These are phyloP conservation scores for Saccharum officinarum DNA, from an alignment of 176 grass and related monocot species.

Conservation along the genomic window DNA sequence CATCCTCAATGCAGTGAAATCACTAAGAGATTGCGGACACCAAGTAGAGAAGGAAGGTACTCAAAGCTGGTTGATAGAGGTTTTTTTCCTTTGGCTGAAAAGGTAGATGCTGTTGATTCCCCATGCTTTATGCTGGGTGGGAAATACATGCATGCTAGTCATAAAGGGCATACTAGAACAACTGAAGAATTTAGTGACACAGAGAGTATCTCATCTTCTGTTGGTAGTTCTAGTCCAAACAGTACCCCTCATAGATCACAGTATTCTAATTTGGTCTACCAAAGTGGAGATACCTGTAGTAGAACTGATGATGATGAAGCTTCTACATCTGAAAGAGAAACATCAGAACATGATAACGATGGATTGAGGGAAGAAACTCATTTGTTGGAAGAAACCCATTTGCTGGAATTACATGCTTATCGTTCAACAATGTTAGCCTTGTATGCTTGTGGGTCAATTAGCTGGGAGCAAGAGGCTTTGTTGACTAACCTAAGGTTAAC, in stretches of 20 bases:
- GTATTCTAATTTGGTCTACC: constrained; percentile 35
- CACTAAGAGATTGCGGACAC: constrained; percentile 47
- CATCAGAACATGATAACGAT: constrained; percentile 39
- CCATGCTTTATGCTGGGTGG: constrained; percentile 53
- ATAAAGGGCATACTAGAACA: constrained; percentile 37
- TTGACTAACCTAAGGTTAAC: constrained; percentile 87
- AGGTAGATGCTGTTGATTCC: constrained; percentile 82
- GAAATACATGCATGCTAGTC: constrained; percentile 48
- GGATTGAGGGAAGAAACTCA: constrained; percentile 48
- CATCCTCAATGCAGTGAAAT: constrained; percentile 32
- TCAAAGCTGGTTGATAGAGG: constrained; percentile 31
- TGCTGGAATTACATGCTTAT: constrained; percentile 89
- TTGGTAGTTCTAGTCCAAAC: constrained; percentile 80
- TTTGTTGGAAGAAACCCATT: constrained; percentile 77
- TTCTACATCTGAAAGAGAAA: constrained; percentile 61
- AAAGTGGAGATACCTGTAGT: constrained; percentile 48
- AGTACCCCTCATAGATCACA: constrained; percentile 35
- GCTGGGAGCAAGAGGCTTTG: constrained; percentile 94
- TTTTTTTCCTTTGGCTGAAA: constrained; percentile 51
- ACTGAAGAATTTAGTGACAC: constrained; percentile 46
- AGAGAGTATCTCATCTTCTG: constrained; percentile 67
- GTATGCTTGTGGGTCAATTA: constrained; percentile 86
- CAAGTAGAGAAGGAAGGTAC: constrained; percentile 32
- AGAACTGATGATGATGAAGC: constrained; percentile 52
- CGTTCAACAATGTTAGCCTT: constrained; percentile 77